Evolutionary conservation across 2,329 filamentous ascomycete genomes (phyloP).

Genomic region (Pyricularia pennisetigena): DNA sequence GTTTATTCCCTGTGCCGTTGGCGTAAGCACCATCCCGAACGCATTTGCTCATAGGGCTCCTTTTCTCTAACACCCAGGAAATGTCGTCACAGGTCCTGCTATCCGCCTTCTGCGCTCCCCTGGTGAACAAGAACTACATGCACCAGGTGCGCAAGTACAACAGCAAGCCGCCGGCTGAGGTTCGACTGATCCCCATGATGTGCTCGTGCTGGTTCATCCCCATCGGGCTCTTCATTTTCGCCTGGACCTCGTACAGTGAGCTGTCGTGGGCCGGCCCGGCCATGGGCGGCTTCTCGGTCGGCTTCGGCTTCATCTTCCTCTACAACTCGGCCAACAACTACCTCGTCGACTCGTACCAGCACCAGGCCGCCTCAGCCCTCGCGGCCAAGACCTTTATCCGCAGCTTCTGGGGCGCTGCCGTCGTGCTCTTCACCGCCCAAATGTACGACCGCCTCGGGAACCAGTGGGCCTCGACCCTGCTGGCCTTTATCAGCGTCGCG

Average conservation of each 20-base stretch:
- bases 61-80: background rate
- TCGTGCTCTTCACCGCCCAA: constrained; percentile 71
- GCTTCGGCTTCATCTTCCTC: constrained; percentile 75
- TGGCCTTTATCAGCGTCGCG: constrained; percentile 64
- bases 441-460: constrained; percentile 67
- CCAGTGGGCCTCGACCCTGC: constrained; percentile 64
- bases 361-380: constrained; percentile 69
- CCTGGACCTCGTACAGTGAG: constrained; percentile 52
- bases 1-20: constrained; percentile 76
- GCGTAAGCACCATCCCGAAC: constrained; percentile 27
- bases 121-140: constrained; percentile 77
- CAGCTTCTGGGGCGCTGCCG: constrained; percentile 68
- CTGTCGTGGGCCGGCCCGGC: constrained; percentile 64
- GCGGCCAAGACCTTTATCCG: constrained; percentile 75
- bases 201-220: constrained; percentile 61
- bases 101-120: constrained; percentile 56
- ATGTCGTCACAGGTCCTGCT: constrained; percentile 30
- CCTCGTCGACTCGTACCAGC: constrained; percentile 52
- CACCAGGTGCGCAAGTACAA: constrained; percentile 49
- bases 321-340: constrained; percentile 75
- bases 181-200: constrained; percentile 77
- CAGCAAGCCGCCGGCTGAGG: constrained; percentile 67
- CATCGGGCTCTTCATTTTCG: constrained; percentile 47
- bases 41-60: no score
- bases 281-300: constrained; percentile 61